These are phyloP conservation scores for Vanrija humicola DNA, from an alignment of 1,284 basidiomycete genomes.

Conservation along the genomic window DNA sequence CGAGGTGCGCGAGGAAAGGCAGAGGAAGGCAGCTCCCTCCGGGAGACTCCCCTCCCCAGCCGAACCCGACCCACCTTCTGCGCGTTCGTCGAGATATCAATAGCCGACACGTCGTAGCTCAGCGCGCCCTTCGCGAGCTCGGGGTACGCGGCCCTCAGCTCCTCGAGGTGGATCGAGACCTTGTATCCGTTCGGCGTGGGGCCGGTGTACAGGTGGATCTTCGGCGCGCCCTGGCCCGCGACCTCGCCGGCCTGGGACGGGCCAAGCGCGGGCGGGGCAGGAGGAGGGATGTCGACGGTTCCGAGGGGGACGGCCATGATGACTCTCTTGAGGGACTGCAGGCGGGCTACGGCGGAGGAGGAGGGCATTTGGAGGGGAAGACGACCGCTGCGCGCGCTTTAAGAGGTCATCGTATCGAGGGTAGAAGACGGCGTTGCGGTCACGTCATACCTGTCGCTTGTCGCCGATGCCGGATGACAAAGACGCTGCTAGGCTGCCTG, in stretches of 20 bases:
- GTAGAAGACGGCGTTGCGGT: too few relatives aligned
- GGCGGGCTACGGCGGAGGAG: background rate
- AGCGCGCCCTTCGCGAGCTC: slow-evolving; percentile 43
- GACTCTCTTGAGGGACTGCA: background rate
- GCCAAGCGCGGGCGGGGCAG: slow-evolving; percentile 4
- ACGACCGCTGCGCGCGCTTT: too few relatives aligned
- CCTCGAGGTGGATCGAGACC: slow-evolving; percentile 62
- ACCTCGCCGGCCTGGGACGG: slow-evolving; percentile 13
- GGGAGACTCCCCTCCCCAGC: too few relatives aligned
- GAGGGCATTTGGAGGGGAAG: too few relatives aligned
- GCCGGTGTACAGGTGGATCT: slow-evolving; percentile 61
- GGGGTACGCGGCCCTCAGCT: slow-evolving; percentile 61
- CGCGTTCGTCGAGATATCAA: slow-evolving; percentile 41
- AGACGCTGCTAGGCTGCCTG: too few relatives aligned
- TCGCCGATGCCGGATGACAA: too few relatives aligned
- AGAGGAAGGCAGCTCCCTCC: background rate
- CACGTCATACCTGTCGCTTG: too few relatives aligned
- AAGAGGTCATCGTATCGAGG: too few relatives aligned
- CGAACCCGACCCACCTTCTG: slow-evolving; percentile 54
- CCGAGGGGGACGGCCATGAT: background rate
- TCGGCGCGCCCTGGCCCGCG: slow-evolving; percentile 20
- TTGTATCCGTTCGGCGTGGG: slow-evolving; percentile 64
- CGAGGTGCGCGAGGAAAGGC: background rate
- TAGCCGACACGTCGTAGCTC: slow-evolving; percentile 58
- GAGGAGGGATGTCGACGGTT: background rate